A percentile compares a stretch with the other conserved stretches of the same genome.
Conservation (phyloP, 2,329 filamentous ascomycete species). For the Ceratocystis cacaofunesta region DNA sequence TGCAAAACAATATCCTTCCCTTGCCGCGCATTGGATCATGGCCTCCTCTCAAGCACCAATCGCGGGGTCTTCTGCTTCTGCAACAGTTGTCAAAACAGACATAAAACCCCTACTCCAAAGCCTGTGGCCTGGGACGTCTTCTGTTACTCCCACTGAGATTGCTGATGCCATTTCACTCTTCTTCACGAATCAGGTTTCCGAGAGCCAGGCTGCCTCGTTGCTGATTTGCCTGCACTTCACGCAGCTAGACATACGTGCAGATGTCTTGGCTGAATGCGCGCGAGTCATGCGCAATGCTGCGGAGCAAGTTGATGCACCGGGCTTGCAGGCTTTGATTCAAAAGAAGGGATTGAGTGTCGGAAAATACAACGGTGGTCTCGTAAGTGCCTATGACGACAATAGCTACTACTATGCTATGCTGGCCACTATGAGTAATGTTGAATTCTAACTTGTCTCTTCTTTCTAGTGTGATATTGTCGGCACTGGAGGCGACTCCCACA, state of each 20-base stretch:
- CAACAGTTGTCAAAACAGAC: constrained; percentile 28
- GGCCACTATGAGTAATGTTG: background rate
- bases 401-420: too few species aligned
- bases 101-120: constrained; percentile 61
- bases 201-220: constrained; percentile 73
- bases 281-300: constrained; percentile 71
- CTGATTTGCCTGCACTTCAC: constrained; percentile 89
- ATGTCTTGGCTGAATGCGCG: constrained; percentile 76
- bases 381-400: constrained; percentile 31
- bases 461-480: constrained; percentile 77
- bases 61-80: constrained; percentile 22
- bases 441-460: background rate
- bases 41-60: constrained; percentile 29
- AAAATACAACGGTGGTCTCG: constrained; percentile 66
- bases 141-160: constrained; percentile 64
- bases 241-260: constrained; percentile 64
- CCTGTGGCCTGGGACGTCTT: constrained; percentile 45
- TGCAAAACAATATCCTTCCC: background rate
- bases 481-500: constrained; percentile 88
- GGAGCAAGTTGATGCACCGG: constrained; percentile 49
- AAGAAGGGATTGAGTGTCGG: constrained; percentile 51
- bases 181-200: constrained; percentile 79
- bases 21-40: background rate
- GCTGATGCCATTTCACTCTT: constrained; percentile 80
- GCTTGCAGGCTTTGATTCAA: constrained; percentile 46